Conservation (phyloP, 805 yeast species). For the Candida peoriensis region DNA sequence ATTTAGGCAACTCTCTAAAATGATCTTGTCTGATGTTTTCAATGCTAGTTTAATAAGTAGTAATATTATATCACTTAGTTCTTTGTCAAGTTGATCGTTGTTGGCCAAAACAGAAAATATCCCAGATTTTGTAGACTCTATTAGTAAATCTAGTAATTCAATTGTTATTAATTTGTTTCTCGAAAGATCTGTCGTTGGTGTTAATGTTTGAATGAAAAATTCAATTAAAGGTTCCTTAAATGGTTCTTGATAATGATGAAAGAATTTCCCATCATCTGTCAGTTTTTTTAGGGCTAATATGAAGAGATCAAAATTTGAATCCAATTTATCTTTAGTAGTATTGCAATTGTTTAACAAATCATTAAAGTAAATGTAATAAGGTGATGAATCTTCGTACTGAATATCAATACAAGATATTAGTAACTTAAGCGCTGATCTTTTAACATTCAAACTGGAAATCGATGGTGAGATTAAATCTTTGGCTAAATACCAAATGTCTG, state of each 20-base stretch:
- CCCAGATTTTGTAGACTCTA: slow-evolving; percentile 42
- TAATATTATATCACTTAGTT: slow-evolving; percentile 25
- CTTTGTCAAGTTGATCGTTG: slow-evolving; percentile 27
- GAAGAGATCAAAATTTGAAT: slow-evolving; percentile 48
- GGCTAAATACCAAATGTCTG: slow-evolving; percentile 74
- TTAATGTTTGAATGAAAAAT: slow-evolving; percentile 30
- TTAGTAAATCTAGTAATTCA: slow-evolving; percentile 32
- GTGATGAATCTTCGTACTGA: slow-evolving; percentile 42
- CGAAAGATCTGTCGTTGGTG: slow-evolving; percentile 24
- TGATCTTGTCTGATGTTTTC: slow-evolving; percentile 32
- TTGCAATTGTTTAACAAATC: slow-evolving; percentile 47
- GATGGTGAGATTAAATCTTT: slow-evolving; percentile 42
- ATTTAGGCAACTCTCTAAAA: slow-evolving; percentile 34
- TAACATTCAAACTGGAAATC: slow-evolving; percentile 30
- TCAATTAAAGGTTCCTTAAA: slow-evolving; percentile 35
- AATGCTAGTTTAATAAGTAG: slow-evolving; percentile 33
- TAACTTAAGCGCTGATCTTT: slow-evolving; percentile 43
- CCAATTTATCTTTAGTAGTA: slow-evolving; percentile 27
- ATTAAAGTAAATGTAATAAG: slow-evolving; percentile 51
- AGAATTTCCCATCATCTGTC: slow-evolving; percentile 49
- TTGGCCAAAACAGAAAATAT: slow-evolving; percentile 24
- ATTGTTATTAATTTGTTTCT: slow-evolving; percentile 12
- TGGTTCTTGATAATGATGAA: slow-evolving; percentile 45
- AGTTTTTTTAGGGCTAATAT: slow-evolving; percentile 40
- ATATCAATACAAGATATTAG: slow-evolving; percentile 50